These are phyloP conservation scores for Diplodia scrobiculata DNA, from an alignment of 2,329 filamentous ascomycete species.

Conservation along the genomic window DNA sequence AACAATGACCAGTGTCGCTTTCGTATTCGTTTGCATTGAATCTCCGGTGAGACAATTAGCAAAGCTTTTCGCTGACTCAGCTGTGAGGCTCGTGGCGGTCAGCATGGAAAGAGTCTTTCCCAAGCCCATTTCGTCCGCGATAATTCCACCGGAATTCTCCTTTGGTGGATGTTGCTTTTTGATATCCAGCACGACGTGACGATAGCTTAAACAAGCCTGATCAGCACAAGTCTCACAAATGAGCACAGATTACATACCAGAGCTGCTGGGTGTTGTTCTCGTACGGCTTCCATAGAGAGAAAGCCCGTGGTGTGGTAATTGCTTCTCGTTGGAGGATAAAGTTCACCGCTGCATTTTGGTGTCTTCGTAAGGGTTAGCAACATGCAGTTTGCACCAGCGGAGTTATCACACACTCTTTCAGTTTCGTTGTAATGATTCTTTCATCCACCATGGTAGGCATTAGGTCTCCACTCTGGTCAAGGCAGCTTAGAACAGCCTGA, in stretches of 20 bases:
- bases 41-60: not conserved
- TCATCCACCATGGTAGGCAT: not conserved
- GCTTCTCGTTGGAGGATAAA: not conserved
- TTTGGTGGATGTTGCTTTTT: constrained; percentile 23
- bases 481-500: not conserved
- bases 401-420: not conserved
- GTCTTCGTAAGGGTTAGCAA: not conserved
- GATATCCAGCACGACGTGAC: constrained; percentile 31
- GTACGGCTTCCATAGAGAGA: not conserved
- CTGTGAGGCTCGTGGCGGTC: constrained; percentile 29
- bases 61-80: not conserved
- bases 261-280: not conserved
- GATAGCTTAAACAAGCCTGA: constrained; percentile 26
- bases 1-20: not conserved
- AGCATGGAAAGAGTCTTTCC: not conserved
- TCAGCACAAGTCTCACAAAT: not conserved
- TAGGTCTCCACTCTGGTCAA: not conserved
- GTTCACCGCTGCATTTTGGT: not conserved
- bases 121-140: constrained; percentile 32
- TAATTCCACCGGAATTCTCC: constrained; percentile 33
- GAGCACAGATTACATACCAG: not conserved
- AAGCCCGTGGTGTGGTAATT: not conserved
- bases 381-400: not conserved
- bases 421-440: not conserved
- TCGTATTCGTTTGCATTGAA: not conserved